Conservation (phyloP, 2,329 filamentous ascomycete genomes). For the Akanthomyces lecanii region DNA sequence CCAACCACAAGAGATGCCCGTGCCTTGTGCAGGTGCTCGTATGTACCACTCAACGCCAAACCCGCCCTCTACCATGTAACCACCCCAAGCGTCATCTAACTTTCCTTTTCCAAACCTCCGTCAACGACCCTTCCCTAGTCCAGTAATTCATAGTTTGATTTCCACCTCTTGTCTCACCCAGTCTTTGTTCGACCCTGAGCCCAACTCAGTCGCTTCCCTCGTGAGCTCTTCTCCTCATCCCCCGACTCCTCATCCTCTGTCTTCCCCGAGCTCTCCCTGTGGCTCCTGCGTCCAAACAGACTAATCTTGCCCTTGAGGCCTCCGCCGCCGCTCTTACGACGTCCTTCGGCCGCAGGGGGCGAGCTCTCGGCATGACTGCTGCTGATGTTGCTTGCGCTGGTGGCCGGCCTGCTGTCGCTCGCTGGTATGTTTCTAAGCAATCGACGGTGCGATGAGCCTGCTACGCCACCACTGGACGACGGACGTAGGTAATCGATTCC, state of each 20-base stretch:
- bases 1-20: slow-evolving; percentile 5
- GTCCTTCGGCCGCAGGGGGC: slow-evolving; percentile 18
- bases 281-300: slow-evolving; percentile 30
- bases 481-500: slow-evolving; percentile 31
- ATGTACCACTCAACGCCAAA: slow-evolving; percentile 9
- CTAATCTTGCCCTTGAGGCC: slow-evolving; percentile 35
- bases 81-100: not conserved
- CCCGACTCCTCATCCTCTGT: slow-evolving; percentile 23
- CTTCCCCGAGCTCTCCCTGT: slow-evolving; percentile 23
- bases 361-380: slow-evolving; percentile 16
- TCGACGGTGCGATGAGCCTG: slow-evolving; percentile 19
- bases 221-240: slow-evolving; percentile 21
- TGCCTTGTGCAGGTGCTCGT: slow-evolving; percentile 1
- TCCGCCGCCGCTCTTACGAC: slow-evolving; percentile 27
- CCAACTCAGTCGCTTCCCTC: slow-evolving; percentile 21
- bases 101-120: not conserved
- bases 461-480: slow-evolving; percentile 29
- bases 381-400: slow-evolving; percentile 31
- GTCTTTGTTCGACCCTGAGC: slow-evolving; percentile 21
- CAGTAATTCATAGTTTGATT: not conserved
- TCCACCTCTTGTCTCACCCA: slow-evolving; percentile 14
- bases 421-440: slow-evolving; percentile 24
- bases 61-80: not conserved
- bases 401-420: slow-evolving; percentile 21
- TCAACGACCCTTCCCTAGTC: not conserved